Evolutionary conservation across 768 basidiomycete genomes (phyloP).

Genomic region (Heimioporus sp.): DNA sequence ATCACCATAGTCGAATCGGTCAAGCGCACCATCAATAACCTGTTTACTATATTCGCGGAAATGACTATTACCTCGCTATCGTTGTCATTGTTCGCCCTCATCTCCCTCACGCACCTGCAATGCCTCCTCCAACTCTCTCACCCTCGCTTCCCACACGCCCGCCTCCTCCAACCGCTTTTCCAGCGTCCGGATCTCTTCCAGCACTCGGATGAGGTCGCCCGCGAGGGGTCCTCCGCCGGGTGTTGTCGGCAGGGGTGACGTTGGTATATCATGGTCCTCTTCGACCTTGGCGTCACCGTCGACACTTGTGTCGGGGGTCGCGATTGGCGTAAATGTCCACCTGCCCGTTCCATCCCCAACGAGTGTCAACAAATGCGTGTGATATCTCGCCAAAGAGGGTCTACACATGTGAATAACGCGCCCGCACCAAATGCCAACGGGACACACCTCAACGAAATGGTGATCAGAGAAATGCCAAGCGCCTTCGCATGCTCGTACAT

Average conservation of each 20-base stretch:
- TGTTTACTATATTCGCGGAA: too few relatives aligned
- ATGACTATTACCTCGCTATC: too few relatives aligned
- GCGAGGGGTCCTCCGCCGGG: conserved; percentile 2
- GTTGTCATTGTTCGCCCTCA: neutral
- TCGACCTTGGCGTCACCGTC: neutral
- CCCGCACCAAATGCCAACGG: too few relatives aligned
- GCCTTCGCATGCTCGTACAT: conserved; percentile 95
- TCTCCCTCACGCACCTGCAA: conserved; percentile 16
- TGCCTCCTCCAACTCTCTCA: conserved; percentile 24
- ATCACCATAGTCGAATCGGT: too few relatives aligned
- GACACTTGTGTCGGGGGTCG: neutral
- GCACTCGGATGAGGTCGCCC: conserved; percentile 20
- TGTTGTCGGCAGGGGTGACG: neutral
- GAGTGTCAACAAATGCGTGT: conserved; percentile 81
- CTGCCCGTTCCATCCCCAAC: conserved; percentile 65
- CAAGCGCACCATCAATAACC: too few relatives aligned
- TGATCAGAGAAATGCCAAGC: conserved; percentile 88
- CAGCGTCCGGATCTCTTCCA: conserved; percentile 27
- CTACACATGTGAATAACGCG: conserved; percentile 34
- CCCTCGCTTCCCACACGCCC: conserved; percentile 25
- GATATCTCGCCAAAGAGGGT: conserved; percentile 85
- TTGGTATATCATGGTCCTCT: neutral
- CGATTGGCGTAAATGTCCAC: conserved; percentile 69
- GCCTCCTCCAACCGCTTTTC: conserved; percentile 25
- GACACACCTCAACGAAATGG: conserved; percentile 79